phyloP scores from a whole-genome alignment of 2,329 filamentous ascomycete species.

The Neopestalotiopsis clavispora region DNA sequence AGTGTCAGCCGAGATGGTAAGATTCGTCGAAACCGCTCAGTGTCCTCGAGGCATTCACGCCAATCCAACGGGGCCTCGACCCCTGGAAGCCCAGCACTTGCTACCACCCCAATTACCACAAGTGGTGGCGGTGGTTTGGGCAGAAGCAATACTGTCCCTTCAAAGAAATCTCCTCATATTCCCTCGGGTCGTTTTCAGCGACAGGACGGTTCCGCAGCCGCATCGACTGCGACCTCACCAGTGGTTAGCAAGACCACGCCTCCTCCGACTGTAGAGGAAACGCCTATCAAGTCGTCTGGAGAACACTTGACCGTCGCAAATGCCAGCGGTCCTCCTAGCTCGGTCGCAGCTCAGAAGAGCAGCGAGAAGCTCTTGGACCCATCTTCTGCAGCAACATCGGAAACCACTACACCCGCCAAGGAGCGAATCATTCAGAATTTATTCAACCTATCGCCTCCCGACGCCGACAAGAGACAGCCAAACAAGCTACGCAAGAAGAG shows the following conservation, averaged over 20 bases:
- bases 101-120: conserved; percentile 47
- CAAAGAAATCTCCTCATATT: conserved; percentile 81
- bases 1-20: conserved; percentile 82
- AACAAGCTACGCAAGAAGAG: conserved; percentile 93
- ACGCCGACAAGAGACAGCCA: conserved; percentile 72
- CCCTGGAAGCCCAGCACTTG: conserved; percentile 66
- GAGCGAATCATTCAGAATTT: conserved; percentile 73
- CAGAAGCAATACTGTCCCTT: conserved; percentile 89
- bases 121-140: conserved; percentile 53
- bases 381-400: conserved; percentile 36
- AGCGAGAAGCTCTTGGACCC: conserved; percentile 53
- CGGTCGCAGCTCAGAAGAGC: conserved; percentile 46
- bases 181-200: conserved; percentile 68
- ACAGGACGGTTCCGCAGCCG: conserved; percentile 32
- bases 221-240: conserved; percentile 56
- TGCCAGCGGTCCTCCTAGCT: conserved; percentile 35
- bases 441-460: conserved; percentile 71
- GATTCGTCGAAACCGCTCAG: conserved; percentile 86
- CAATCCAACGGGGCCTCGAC: conserved; percentile 74
- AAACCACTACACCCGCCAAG: conserved; percentile 61
- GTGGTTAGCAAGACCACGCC: conserved; percentile 45
- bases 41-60: conserved; percentile 85
- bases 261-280: conserved; percentile 38
- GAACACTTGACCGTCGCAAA: conserved; percentile 33
- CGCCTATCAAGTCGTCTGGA: conserved; percentile 29